phyloP scores from a whole-genome alignment of 495 filamentous ascomycete species.

The Penicillium waksmanii region DNA sequence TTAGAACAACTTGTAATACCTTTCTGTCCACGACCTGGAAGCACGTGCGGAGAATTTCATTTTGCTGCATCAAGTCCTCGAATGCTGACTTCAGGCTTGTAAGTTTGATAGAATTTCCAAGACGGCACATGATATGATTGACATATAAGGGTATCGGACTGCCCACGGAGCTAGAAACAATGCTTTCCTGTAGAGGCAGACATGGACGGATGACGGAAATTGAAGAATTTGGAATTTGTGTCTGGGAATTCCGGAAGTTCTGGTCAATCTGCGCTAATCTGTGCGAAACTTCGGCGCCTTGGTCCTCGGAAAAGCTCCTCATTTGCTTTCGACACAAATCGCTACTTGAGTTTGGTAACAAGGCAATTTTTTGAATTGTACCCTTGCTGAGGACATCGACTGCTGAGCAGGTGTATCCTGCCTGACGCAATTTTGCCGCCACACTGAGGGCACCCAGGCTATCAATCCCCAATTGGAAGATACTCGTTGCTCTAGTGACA shows the following conservation, averaged over 20 bases:
- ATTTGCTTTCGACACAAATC: background rate
- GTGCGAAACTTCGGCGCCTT: constrained; percentile 44
- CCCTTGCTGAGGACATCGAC: constrained; percentile 65
- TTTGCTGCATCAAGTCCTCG: constrained; percentile 49
- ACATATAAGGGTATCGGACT: constrained; percentile 71
- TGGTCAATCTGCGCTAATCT: background rate
- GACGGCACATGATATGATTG: constrained; percentile 68
- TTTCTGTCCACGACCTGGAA: constrained; percentile 56
- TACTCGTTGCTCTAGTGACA: constrained; percentile 36
- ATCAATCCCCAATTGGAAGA: constrained; percentile 32
- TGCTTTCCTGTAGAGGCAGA: constrained; percentile 66
- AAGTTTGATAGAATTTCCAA: constrained; percentile 50
- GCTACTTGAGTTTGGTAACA: background rate
- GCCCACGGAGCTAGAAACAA: constrained; percentile 70
- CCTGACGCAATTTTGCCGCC: constrained; percentile 60
- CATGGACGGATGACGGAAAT: background rate
- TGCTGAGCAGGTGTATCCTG: constrained; percentile 58
- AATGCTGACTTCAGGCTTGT: constrained; percentile 47
- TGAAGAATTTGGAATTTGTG: background rate
- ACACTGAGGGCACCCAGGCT: constrained; percentile 49
- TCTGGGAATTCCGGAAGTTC: background rate
- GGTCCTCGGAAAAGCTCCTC: background rate
- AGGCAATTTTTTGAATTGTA: constrained; percentile 56
- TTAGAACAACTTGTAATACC: constrained; percentile 65
- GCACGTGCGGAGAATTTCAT: constrained; percentile 67